Evolutionary conservation across 768 basidiomycete genomes (phyloP).

Genomic region (Leccinum variicolor): DNA sequence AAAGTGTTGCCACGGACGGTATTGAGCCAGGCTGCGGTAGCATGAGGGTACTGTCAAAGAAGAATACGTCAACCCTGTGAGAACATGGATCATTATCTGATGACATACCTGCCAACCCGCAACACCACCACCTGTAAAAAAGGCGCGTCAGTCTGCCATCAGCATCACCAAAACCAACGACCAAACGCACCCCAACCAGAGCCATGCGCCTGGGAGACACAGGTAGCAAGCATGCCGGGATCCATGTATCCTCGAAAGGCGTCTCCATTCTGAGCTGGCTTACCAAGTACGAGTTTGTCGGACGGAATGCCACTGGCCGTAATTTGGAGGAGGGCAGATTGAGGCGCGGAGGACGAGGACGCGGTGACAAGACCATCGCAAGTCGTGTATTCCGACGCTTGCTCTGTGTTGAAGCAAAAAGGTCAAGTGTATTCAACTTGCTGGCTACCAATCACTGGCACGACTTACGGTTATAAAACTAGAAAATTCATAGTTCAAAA

Average conservation of each 20-base stretch:
- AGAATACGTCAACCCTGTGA: not conserved
- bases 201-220: conserved; percentile 48
- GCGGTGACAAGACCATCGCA: conserved; percentile 36
- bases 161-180: not conserved
- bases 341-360: conserved; percentile 40
- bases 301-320: conserved; percentile 53
- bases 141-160: not conserved
- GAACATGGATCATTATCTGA: not conserved
- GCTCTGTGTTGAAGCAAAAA: conserved; percentile 26
- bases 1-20: conserved; percentile 7
- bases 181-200: conserved; percentile 14
- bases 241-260: conserved; percentile 40
- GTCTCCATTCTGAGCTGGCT: conserved; percentile 42
- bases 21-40: conserved; percentile 34
- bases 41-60: conserved; percentile 35
- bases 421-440: not conserved
- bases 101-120: conserved; percentile 34
- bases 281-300: conserved; percentile 73
- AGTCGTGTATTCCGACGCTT: conserved; percentile 33
- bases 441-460: not conserved
- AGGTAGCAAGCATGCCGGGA: conserved; percentile 51
- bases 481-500: not conserved
- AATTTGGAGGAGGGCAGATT: conserved; percentile 45
- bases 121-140: conserved; percentile 31
- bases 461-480: conserved; percentile 22